Conservation (phyloP, 305 asterid genomes). For the Solanum hybrid region DNA sequence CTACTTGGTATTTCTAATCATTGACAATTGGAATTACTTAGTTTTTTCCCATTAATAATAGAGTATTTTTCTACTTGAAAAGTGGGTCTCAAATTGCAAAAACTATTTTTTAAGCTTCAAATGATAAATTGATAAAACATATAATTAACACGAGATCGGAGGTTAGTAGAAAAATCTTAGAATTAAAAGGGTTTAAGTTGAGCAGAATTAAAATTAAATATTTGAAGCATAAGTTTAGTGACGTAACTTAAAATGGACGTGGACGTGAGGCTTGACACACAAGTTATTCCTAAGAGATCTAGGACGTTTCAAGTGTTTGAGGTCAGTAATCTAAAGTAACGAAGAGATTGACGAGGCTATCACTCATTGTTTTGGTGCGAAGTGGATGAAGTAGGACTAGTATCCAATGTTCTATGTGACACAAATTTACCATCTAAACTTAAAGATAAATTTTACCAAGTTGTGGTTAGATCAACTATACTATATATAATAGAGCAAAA, state of each 20-base stretch:
- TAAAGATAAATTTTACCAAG: neutral
- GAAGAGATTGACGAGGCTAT: neutral
- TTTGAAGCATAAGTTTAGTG: neutral
- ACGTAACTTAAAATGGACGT: rapidly evolving
- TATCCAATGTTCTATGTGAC: neutral
- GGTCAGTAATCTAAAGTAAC: neutral
- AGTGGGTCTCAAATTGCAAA: neutral
- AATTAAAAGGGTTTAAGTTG: too few relatives aligned
- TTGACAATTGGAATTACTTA: neutral
- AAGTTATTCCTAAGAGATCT: neutral
- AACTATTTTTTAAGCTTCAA: neutral
- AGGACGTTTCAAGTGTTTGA: neutral
- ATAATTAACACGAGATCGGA: neutral
- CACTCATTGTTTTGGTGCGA: neutral
- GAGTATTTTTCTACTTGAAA: neutral
- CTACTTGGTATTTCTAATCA: neutral
- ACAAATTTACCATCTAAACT: neutral
- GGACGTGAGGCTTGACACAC: neutral
- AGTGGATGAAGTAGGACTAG: neutral
- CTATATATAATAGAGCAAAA: neutral
- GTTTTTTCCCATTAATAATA: neutral
- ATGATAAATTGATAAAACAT: neutral
- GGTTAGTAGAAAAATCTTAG: rapidly evolving
- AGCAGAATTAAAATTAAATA: too few relatives aligned
- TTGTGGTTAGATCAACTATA: neutral